Percentiles rank a stretch among this genome's conserved stretches.
phyloP scores from a whole-genome alignment of 192 early-diverging fungal genomes.

The Umbelopsis vinacea region DNA sequence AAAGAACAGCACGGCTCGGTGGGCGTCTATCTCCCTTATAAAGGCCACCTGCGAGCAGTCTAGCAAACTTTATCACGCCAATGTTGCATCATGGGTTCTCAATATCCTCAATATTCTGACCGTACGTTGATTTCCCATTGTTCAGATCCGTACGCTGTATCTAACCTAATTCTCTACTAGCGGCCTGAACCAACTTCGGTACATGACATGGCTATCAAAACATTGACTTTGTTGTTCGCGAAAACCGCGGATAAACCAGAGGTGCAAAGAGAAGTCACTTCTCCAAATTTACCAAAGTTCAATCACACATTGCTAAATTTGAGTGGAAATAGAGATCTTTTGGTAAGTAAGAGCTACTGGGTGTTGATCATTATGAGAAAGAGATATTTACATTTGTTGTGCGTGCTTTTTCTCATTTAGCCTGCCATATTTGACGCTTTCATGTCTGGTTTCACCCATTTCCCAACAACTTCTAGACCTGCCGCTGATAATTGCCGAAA shows the following conservation, averaged over 20 bases:
- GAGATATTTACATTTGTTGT: too few species aligned
- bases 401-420: slow-evolving; percentile 30
- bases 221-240: slow-evolving; percentile 51
- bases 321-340: slow-evolving; percentile 46
- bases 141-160: not conserved
- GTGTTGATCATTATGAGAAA: too few species aligned
- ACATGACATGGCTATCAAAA: slow-evolving; percentile 46
- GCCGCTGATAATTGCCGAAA: slow-evolving; percentile 47
- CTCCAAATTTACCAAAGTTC: slow-evolving; percentile 55
- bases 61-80: slow-evolving; percentile 37
- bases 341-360: slow-evolving; percentile 36
- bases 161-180: slow-evolving; percentile 32
- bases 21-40: slow-evolving; percentile 54
- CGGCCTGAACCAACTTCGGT: slow-evolving; percentile 46
- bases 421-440: slow-evolving; percentile 48
- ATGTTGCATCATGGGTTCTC: slow-evolving; percentile 47
- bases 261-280: slow-evolving; percentile 58
- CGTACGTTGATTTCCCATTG: slow-evolving; percentile 25
- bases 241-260: slow-evolving; percentile 54
- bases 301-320: slow-evolving; percentile 48
- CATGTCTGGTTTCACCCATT: slow-evolving; percentile 44
- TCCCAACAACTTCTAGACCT: slow-evolving; percentile 56
- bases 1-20: slow-evolving; percentile 51
- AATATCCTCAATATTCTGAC: slow-evolving; percentile 24
- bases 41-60: slow-evolving; percentile 55